A percentile compares a stretch with the other conserved stretches of the same genome.
phyloP scores from a whole-genome alignment of 257 asterid species.

The Echium plantagineum region DNA sequence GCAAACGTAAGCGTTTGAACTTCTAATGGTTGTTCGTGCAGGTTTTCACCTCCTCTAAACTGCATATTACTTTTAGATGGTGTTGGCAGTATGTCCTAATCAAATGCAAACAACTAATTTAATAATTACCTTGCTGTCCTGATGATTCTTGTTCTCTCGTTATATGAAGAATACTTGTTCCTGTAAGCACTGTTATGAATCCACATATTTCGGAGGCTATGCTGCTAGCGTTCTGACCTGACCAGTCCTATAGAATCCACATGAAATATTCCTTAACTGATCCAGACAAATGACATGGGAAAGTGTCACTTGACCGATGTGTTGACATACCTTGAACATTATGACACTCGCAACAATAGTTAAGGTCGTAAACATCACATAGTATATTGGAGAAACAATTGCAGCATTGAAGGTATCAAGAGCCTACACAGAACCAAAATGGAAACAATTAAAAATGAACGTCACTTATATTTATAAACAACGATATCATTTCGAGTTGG shows the following conservation, averaged over 20 bases:
- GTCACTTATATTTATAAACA: no score
- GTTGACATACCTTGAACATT: conserved; percentile 51
- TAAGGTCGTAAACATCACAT: conserved; percentile 84
- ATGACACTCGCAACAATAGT: conserved; percentile 74
- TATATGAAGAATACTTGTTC: conserved; percentile 64
- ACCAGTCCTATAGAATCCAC: conserved; percentile 51
- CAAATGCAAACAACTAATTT: background rate
- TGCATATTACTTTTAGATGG: background rate
- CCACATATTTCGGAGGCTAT: conserved; percentile 60
- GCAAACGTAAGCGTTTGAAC: no score
- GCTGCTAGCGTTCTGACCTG: conserved; percentile 62
- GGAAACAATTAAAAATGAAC: background rate
- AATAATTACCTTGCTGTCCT: conserved; percentile 32
- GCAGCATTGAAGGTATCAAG: conserved; percentile 80
- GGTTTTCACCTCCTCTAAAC: no score
- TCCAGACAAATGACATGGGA: background rate
- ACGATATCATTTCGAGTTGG: no score
- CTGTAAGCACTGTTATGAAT: conserved; percentile 55
- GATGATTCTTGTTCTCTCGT: conserved; percentile 64
- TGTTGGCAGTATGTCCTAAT: background rate
- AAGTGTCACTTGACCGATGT: background rate
- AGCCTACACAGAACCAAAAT: conserved; percentile 36
- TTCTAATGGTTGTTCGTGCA: no score
- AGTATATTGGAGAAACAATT: conserved; percentile 77
- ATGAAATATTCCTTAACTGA: conserved; percentile 1